Base-by-base conservation (phyloP, 306 rosid genomes). In the Trifolium repens region DNA sequence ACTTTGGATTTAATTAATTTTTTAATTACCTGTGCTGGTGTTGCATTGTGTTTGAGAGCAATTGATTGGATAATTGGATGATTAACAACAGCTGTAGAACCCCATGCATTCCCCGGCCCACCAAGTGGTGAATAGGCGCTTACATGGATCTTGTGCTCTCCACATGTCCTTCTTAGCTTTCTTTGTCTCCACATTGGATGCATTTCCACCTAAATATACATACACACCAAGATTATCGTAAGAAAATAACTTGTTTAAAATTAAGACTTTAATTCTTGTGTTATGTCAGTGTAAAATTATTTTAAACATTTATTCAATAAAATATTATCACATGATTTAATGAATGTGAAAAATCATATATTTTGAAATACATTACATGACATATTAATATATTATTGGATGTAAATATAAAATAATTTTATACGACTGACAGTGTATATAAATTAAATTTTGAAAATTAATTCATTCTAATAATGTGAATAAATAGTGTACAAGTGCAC, bases 61-160 rank as follows among this genome's bases (percentile, higher is more conserved):
- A 94, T 88, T 79, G 94, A 83, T 76, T 83, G 70, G 17, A 91
- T 88, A 54, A 65, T 71, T 13, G 91, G 90, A 73, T 80, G 81
- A 26, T 89, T 43, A 27, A 94, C 85, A 78, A 91, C 94, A 60
- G 88, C 90, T 7, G 86, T 82, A 62, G 98, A 94, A 17, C 98
- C 98, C 98, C 97, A 94, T 26, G 88, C 80, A 81, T 94, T 88
- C 9, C 98, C 98, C 13, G 96, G 97, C 19, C 90, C 94, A 75
- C 98, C 97, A 34, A 94, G 81, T 8, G 98, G 98, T 71, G 97
- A 91, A 71, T 91, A 94, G 3, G 96, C 97, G 14, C 98, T 94
- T 70, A 90, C 79, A 37, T 94, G 98, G 85, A 91, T 86, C 13
- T 76, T 82, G 81, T 88, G 79, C 69, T 84, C 88, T 63, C 78